These are phyloP conservation scores for Exophiala sideris DNA, from an alignment of 2,329 filamentous ascomycete genomes.

Conservation along the genomic window DNA sequence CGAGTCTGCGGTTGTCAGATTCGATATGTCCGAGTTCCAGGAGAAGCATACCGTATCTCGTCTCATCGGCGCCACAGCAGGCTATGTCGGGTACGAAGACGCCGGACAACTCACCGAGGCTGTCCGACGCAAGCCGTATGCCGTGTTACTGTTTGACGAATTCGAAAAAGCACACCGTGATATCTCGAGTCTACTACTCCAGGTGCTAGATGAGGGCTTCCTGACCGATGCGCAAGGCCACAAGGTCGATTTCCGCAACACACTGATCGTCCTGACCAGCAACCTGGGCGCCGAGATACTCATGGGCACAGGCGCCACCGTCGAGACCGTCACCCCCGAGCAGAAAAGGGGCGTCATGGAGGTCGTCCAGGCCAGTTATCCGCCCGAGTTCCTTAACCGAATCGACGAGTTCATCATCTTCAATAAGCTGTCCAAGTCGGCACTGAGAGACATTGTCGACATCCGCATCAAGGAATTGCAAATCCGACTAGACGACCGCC, in stretches of 20 bases:
- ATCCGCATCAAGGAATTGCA: constrained; percentile 86
- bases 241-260: constrained; percentile 95
- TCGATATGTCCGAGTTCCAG: constrained; percentile 98
- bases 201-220: constrained; percentile 94
- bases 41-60: constrained; percentile 95
- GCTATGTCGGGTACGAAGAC: constrained; percentile 95
- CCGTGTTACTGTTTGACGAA: constrained; percentile 91
- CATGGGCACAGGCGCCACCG: constrained; percentile 62
- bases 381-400: constrained; percentile 93
- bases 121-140: constrained; percentile 90
- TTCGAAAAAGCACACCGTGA: constrained; percentile 97
- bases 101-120: constrained; percentile 95
- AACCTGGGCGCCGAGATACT: constrained; percentile 93
- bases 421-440: constrained; percentile 73
- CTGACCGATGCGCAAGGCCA: constrained; percentile 93
- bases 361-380: constrained; percentile 69
- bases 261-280: constrained; percentile 91
- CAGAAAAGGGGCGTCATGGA: constrained; percentile 83
- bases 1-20: constrained; percentile 83
- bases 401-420: constrained; percentile 98
- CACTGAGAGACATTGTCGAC: constrained; percentile 87
- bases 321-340: constrained; percentile 67
- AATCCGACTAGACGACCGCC: constrained; percentile 73
- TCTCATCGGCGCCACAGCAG: constrained; percentile 87
- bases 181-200: constrained; percentile 84